Conservation (phyloP, 225 moss, liverwort and hornwort genomes). For the Climacium dendroides region DNA sequence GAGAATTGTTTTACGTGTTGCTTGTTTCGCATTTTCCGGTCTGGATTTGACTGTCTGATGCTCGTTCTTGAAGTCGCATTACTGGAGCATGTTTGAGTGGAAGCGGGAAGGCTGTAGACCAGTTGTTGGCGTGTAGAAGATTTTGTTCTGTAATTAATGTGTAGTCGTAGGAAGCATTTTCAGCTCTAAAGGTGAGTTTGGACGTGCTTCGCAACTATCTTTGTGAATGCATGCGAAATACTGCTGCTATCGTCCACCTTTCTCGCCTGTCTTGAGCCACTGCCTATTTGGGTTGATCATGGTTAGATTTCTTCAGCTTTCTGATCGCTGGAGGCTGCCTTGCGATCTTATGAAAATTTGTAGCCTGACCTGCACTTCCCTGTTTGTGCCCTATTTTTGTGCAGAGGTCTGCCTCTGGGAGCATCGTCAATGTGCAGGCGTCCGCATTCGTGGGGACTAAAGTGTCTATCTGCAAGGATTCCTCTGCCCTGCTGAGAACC, state of each 20-base stretch:
- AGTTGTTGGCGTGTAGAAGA: not conserved
- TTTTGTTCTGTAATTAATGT: not conserved
- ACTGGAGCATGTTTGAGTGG: not conserved
- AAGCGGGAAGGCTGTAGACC: not conserved
- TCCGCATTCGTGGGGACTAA: conserved; percentile 25
- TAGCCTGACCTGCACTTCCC: not conserved
- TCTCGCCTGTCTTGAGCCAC: not conserved
- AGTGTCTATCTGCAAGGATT: conserved; percentile 12
- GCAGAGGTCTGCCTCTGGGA: conserved; percentile 6
- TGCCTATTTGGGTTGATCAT: not conserved
- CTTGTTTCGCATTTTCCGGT: not conserved
- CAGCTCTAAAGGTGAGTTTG: not conserved
- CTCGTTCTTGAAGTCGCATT: not conserved
- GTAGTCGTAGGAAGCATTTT: not conserved
- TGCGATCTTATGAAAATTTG: not conserved
- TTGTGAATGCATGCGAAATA: not conserved
- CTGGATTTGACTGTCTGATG: not conserved
- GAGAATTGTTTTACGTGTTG: not conserved
- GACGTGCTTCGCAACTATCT: not conserved
- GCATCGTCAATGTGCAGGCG: not conserved
- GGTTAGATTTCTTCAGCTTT: not conserved
- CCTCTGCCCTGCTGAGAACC: conserved; percentile 1
- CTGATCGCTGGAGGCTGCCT: not conserved
- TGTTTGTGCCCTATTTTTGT: not conserved
- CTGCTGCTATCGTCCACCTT: not conserved